A percentile compares a stretch with the other conserved stretches of the same genome.
These are phyloP conservation scores for Lachnellula subtilissima DNA, from an alignment of 2,329 filamentous ascomycete genomes.

Conservation along the genomic window DNA sequence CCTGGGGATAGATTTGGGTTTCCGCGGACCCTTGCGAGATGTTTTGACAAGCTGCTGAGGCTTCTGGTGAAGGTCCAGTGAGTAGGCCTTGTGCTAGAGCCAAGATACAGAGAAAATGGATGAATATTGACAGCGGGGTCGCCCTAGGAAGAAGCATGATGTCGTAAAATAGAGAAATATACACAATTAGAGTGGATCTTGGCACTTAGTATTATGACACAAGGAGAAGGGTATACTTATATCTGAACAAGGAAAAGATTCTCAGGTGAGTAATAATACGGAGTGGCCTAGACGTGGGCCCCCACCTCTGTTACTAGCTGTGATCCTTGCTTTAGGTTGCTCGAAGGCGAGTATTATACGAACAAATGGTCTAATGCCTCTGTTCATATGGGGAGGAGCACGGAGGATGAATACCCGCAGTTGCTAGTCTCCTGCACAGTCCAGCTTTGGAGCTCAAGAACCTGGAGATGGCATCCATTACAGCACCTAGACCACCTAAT, in stretches of 20 bases:
- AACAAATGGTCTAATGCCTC: too few relatives aligned
- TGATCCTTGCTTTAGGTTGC: too few relatives aligned
- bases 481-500: too few relatives aligned
- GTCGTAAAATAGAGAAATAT: background rate
- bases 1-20: constrained; percentile 6
- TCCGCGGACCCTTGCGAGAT: background rate
- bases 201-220: background rate
- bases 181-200: background rate
- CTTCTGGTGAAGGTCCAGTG: background rate
- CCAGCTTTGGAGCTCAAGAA: too few relatives aligned
- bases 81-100: background rate
- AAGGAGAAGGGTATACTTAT: background rate
- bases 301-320: background rate
- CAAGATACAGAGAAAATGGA: background rate
- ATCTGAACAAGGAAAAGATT: background rate
- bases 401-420: too few relatives aligned
- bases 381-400: too few relatives aligned
- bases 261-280: background rate
- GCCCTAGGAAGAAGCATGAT: background rate
- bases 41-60: constrained; percentile 4
- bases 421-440: too few relatives aligned
- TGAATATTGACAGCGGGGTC: background rate
- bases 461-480: too few relatives aligned
- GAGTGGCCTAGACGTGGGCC: background rate
- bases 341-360: too few relatives aligned